Conservation (phyloP, 169 alveolate species). For the Neospora caninum region DNA sequence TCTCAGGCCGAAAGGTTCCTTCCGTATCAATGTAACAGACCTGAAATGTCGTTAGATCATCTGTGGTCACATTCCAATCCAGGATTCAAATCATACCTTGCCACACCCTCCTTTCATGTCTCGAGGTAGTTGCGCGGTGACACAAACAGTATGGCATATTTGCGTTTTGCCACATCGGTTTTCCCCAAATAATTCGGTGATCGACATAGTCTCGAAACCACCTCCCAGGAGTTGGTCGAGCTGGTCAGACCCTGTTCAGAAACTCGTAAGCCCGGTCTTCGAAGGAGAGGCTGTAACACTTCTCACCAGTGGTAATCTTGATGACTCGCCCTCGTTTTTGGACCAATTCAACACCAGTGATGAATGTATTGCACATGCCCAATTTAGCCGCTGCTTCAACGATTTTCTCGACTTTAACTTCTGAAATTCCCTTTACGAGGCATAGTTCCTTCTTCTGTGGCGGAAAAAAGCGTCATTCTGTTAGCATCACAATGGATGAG, state of each 20-base stretch:
- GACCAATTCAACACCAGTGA: conserved; percentile 71
- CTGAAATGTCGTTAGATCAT: conserved; percentile 3
- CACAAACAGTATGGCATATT: conserved; percentile 95
- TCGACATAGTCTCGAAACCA: conserved; percentile 95
- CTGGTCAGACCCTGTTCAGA: conserved; percentile 89
- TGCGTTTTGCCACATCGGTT: conserved; percentile 98
- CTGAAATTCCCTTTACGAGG: conserved; percentile 96
- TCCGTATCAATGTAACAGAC: conserved; percentile 99
- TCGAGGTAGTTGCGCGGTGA: conserved; percentile 93
- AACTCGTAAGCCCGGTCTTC: background rate
- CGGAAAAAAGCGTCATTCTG: background rate
- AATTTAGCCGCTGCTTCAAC: conserved; percentile 92
- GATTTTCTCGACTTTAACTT: conserved; percentile 96
- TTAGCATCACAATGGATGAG: background rate
- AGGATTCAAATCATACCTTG: conserved; percentile 81
- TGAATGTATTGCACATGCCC: conserved; percentile 67
- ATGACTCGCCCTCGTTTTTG: conserved; percentile 62
- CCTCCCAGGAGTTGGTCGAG: conserved; percentile 96
- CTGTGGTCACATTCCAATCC: too few species aligned
- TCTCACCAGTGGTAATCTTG: conserved; percentile 66
- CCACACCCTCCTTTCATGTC: conserved; percentile 92
- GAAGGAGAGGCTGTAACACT: background rate
- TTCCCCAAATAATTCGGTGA: conserved; percentile 99
- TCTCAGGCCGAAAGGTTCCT: conserved; percentile 99
- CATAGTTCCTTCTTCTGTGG: conserved; percentile 66